phyloP scores from a whole-genome alignment of 164 flowering plant genomes.

The Liriodendron chinense region DNA sequence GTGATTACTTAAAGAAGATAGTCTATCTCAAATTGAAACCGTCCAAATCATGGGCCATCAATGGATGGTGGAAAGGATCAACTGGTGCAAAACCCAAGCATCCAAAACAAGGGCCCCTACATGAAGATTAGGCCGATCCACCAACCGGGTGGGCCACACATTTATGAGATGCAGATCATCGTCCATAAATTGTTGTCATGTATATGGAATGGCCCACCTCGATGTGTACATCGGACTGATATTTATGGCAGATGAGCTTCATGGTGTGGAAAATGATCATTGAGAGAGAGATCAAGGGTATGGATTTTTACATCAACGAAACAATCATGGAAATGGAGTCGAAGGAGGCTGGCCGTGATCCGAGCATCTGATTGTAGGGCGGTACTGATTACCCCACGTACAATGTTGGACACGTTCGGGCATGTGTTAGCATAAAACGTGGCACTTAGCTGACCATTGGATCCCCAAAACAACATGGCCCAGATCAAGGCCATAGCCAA shows the following conservation, averaged over 20 bases:
- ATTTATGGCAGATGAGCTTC: not conserved
- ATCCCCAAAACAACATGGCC: not conserved
- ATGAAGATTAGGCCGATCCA: no score
- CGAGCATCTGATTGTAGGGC: slow-evolving; percentile 37
- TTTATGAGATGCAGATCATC: no score
- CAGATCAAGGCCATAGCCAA: not conserved
- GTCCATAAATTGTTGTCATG: no score
- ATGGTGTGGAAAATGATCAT: not conserved
- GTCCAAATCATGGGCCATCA: no score
- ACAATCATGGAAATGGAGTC: slow-evolving; percentile 76
- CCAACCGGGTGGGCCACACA: no score
- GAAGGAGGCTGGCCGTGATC: slow-evolving; percentile 47
- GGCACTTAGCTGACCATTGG: slow-evolving; percentile 38
- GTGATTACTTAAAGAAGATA: no score
- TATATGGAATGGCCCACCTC: not conserved
- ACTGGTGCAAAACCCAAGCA: no score
- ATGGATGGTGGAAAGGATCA: no score
- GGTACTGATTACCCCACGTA: slow-evolving; percentile 24
- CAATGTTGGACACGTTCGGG: slow-evolving; percentile 42
- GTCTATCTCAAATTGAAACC: no score
- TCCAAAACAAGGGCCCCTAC: no score
- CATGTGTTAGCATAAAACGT: slow-evolving; percentile 48
- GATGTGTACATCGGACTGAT: not conserved
- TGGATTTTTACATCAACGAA: slow-evolving; percentile 44
- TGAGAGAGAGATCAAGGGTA: not conserved